phyloP scores from a whole-genome alignment of 139 green algal genomes.

The Haematococcus lacustris region DNA sequence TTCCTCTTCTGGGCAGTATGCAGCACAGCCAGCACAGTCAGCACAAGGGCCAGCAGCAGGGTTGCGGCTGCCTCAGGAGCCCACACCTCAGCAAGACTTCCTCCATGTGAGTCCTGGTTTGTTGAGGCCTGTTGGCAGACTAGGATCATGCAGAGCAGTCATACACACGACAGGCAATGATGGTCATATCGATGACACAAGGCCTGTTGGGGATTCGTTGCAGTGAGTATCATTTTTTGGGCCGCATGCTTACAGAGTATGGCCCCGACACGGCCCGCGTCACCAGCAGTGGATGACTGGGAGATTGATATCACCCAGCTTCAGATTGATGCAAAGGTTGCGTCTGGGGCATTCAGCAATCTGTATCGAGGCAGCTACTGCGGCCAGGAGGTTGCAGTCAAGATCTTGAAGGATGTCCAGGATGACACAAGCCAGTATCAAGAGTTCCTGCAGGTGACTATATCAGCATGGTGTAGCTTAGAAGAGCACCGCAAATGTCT shows the following conservation, averaged over 20 bases:
- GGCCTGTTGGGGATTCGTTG: no score
- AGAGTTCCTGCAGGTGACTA: constrained; percentile 84
- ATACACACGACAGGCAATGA: no score
- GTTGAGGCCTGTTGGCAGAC: no score
- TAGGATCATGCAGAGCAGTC: no score
- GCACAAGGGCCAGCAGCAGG: background rate
- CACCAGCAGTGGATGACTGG: constrained; percentile 78
- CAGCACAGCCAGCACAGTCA: background rate
- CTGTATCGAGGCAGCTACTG: constrained; percentile 92
- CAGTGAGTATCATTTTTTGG: no score
- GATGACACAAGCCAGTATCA: constrained; percentile 77
- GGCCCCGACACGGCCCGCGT: constrained; percentile 19
- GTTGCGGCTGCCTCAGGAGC: constrained; percentile 21
- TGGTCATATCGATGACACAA: no score
- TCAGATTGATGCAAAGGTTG: constrained; percentile 81
- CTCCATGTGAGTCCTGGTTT: no score
- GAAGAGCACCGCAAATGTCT: no score
- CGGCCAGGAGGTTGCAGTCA: constrained; percentile 97
- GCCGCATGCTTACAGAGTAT: no score
- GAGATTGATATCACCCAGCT: constrained; percentile 89
- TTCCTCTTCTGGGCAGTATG: background rate
- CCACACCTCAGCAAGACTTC: no score
- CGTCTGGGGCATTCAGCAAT: constrained; percentile 86
- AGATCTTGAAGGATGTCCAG: constrained; percentile 91
- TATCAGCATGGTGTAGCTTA: no score